These are phyloP conservation scores for Beauveria varroae DNA, from an alignment of 2,329 filamentous ascomycete species.

Conservation along the genomic window DNA sequence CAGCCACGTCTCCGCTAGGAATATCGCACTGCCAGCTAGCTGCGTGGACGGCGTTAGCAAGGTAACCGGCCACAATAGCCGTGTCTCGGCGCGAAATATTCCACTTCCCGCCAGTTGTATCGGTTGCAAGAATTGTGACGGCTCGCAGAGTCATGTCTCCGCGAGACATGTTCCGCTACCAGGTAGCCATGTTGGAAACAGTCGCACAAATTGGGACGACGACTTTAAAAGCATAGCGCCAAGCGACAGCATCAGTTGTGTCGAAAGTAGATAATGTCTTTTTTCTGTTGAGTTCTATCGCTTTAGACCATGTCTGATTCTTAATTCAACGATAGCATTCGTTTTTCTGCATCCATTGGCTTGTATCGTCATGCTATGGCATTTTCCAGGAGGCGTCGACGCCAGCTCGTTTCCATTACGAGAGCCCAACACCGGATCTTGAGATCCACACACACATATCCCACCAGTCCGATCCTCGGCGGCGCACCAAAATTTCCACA, in stretches of 20 bases:
- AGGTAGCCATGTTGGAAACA: constrained; percentile 29
- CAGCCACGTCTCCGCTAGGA: constrained; percentile 24
- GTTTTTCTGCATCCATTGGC: background rate
- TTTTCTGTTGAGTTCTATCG: background rate
- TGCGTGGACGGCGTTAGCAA: constrained; percentile 32
- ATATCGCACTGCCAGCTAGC: constrained; percentile 34
- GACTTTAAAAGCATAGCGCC: constrained; percentile 49
- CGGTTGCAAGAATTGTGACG: background rate
- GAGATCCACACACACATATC: constrained; percentile 6
- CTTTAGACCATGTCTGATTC: background rate
- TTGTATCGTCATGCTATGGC: background rate
- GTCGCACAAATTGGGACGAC: constrained; percentile 35
- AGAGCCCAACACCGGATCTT: background rate
- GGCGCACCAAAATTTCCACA: constrained; percentile 3
- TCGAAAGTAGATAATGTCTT: constrained; percentile 29
- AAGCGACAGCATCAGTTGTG: constrained; percentile 54
- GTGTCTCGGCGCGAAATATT: constrained; percentile 5
- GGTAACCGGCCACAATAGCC: constrained; percentile 36
- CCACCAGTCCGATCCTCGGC: constrained; percentile 8
- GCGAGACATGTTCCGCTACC: constrained; percentile 8
- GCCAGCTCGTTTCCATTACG: background rate
- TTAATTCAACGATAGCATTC: background rate
- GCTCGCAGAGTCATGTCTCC: constrained; percentile 18
- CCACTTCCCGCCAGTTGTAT: constrained; percentile 2
- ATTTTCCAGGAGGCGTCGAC: too few relatives aligned